phyloP scores from a whole-genome alignment of 768 basidiomycete species.

The Kockovaella imperatae region DNA sequence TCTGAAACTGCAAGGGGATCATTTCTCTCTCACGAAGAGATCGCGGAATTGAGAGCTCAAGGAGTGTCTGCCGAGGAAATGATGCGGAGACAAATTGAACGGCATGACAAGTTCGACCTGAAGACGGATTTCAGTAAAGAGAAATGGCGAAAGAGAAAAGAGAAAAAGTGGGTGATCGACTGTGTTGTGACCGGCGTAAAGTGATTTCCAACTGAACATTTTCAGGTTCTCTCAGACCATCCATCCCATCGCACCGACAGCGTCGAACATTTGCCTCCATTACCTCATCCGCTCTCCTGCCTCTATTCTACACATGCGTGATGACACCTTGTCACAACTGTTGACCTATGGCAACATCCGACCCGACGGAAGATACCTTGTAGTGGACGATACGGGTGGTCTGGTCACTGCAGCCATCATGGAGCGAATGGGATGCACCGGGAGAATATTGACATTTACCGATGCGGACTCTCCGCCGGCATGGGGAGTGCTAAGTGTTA shows the following conservation, averaged over 20 bases:
- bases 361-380: constrained; percentile 78
- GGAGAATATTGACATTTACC: constrained; percentile 72
- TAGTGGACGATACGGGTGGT: constrained; percentile 87
- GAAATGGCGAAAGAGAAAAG: constrained; percentile 93
- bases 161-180: constrained; percentile 81
- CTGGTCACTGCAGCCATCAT: constrained; percentile 74
- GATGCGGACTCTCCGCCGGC: constrained; percentile 89
- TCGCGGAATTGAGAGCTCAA: constrained; percentile 69
- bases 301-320: constrained; percentile 67
- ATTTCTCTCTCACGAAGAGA: constrained; percentile 70
- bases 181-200: not conserved
- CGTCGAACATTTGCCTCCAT: constrained; percentile 79
- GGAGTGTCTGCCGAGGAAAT: constrained; percentile 87
- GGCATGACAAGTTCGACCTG: constrained; percentile 80
- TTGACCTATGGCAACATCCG: constrained; percentile 71
- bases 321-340: constrained; percentile 83
- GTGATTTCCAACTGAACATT: not conserved
- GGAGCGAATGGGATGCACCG: constrained; percentile 78
- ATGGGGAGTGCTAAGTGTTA: constrained; percentile 68
- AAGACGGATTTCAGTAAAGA: constrained; percentile 99
- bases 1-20: constrained; percentile 48
- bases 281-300: constrained; percentile 76
- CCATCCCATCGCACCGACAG: constrained; percentile 75
- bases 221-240: constrained; percentile 77
- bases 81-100: constrained; percentile 85